Percentiles rank a stretch among this genome's conserved stretches.
Conservation (phyloP, 345 rosid species). For the Garcia nutans region DNA sequence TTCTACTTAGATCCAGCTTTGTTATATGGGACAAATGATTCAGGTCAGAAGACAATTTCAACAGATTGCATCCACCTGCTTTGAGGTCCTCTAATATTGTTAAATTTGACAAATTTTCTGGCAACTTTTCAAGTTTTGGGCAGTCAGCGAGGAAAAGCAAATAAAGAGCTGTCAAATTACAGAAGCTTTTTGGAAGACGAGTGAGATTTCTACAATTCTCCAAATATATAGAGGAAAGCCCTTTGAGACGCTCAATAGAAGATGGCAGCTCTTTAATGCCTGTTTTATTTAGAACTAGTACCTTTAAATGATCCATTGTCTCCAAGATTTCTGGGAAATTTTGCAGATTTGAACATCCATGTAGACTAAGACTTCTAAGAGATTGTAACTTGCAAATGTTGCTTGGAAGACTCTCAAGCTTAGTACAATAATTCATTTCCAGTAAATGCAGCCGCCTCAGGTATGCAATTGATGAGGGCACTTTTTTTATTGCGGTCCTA, state of each 20-base stretch:
- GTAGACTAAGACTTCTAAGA: background rate
- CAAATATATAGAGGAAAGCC: background rate
- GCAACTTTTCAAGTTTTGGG: background rate
- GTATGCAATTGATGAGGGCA: background rate
- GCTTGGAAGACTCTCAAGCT: background rate
- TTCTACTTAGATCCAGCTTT: slow-evolving; percentile 5
- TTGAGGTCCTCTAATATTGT: background rate
- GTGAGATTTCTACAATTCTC: background rate
- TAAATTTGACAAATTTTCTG: background rate
- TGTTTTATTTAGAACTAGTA: background rate
- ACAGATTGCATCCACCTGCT: background rate
- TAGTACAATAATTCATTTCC: background rate
- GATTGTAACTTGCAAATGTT: background rate
- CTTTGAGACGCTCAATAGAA: background rate
- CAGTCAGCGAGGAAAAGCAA: background rate
- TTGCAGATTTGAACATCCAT: background rate
- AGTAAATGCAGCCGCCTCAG: background rate
- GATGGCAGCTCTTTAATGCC: background rate
- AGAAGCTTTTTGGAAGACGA: background rate
- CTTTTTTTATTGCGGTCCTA: slow-evolving; percentile 1
- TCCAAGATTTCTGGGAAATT: slow-evolving; percentile 1
- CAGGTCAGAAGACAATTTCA: background rate
- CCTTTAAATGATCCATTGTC: background rate
- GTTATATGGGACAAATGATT: background rate
- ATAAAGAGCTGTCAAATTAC: background rate